Evolutionary conservation across 768 basidiomycete genomes (phyloP), one percentile per base, ranked within the genome.

Genomic region (Leucosporidium creatinivorum): DNA sequence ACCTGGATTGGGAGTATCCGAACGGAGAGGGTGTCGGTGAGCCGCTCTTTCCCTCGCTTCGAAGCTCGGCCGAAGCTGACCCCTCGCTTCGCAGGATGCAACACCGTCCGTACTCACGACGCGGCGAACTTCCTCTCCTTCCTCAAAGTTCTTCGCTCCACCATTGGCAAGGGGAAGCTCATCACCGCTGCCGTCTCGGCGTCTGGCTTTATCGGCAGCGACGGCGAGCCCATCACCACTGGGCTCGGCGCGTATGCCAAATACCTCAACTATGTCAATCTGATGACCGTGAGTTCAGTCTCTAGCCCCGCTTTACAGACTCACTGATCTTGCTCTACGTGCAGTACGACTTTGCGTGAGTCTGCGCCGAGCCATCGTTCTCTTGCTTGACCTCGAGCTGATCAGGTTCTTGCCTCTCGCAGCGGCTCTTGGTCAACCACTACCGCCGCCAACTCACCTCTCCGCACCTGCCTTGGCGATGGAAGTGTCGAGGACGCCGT

Each of bases 361-460:
- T 84, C 4, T 85, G 39, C 39, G 39, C 39, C 39, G 39, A 44
- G 84, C 1, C 76, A 33, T 52, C n/a, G 30, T 10, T 54, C 50
- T 30, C 54, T 80, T 18, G n/a, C 91, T 90, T n/a, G 91, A 90
- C 6, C 76, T 87, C 91, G 1, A 80, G 93, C 62, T 83, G 81
- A 73, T 82, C 91, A 75, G 83, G 78, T 4, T 92, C 7, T 9
- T 12, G 6, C 15, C 12, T 4, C 26, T 18, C 7, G 6, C 61
- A 70, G 66, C 31, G 70, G 70, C 5, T 63, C 67, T 17, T 71
- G 61, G 61, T 66, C 64, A 3, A 89, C 80, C 1, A 82, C 80
- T 21, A 92, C 93, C 21, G 93, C 92, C 3, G 88, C 93, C 39
- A 96, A 98, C 77, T 87, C 93, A 0, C 92, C 93, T 1, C 81